Evolutionary conservation across 768 basidiomycete genomes (phyloP).

Genomic region (Terana coerulea): DNA sequence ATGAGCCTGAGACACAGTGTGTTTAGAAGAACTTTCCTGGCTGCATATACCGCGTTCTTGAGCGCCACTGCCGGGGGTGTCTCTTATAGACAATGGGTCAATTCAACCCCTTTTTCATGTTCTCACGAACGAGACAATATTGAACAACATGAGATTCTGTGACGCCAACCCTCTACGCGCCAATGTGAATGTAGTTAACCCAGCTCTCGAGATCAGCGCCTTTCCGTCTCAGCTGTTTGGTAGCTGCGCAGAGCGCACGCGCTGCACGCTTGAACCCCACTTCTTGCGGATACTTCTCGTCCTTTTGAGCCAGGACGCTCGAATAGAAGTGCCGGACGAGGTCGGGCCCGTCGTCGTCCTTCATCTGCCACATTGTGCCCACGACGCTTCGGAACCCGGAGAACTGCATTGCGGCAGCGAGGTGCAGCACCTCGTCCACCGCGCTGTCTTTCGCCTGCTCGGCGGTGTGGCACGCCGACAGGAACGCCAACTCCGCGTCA

Average conservation of each 20-base stretch:
- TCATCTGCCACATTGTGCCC: conserved; percentile 43
- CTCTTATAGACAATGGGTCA: too few species aligned
- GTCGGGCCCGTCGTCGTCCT: conserved; percentile 32
- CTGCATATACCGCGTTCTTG: too few species aligned
- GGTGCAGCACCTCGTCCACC: conserved; percentile 35
- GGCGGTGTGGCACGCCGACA: conserved; percentile 43
- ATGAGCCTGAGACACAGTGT: too few species aligned
- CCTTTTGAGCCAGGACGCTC: background rate
- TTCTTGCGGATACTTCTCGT: background rate
- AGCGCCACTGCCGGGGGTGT: too few species aligned
- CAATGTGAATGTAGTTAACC: conserved; percentile 12
- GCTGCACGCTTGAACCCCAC: conserved; percentile 1
- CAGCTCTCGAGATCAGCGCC: conserved; percentile 1
- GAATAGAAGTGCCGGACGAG: conserved; percentile 32
- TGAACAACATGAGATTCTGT: too few species aligned
- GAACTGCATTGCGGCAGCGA: conserved; percentile 38
- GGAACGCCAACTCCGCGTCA: conserved; percentile 34
- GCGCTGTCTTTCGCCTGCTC: conserved; percentile 27
- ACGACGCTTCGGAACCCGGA: conserved; percentile 32
- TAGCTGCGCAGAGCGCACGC: background rate
- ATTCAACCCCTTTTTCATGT: too few species aligned
- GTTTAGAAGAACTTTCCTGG: too few species aligned
- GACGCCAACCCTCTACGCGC: too few species aligned
- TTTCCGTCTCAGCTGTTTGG: background rate
- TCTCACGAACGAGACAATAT: too few species aligned